A percentile compares a stretch with the other conserved stretches of the same genome.
Evolutionary conservation across 257 asterid genomes (phyloP).

Genomic region (Ehretia macrophylla): DNA sequence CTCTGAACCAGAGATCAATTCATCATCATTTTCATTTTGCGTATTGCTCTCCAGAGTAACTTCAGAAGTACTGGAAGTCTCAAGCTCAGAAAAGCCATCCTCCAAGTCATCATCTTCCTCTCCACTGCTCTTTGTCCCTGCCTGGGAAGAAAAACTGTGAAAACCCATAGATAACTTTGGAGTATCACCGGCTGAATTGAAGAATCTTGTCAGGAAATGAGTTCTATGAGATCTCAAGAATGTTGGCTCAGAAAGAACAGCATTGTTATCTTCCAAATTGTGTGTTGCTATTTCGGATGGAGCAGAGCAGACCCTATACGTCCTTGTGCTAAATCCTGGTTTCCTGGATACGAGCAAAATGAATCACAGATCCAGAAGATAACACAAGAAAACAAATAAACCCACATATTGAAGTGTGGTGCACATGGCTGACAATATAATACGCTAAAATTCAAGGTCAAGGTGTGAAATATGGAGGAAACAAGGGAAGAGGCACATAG

Average conservation of each 20-base stretch:
- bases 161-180: conserved; percentile 22
- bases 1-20: conserved; percentile 37
- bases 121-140: conserved; percentile 46
- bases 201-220: conserved; percentile 26
- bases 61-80: conserved; percentile 24
- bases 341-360: conserved; percentile 33
- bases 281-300: conserved; percentile 32
- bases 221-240: conserved; percentile 20
- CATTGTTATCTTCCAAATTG: conserved; percentile 19
- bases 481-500: too few relatives aligned
- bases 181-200: conserved; percentile 23
- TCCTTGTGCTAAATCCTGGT: conserved; percentile 30
- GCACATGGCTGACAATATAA: not conserved
- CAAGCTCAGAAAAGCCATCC: conserved; percentile 46
- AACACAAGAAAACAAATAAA: not conserved
- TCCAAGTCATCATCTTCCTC: conserved; percentile 32
- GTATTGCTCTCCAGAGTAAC: conserved; percentile 16
- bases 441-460: not conserved
- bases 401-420: not conserved
- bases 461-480: too few relatives aligned
- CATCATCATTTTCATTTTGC: conserved; percentile 32
- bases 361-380: not conserved
- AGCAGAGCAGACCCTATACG: conserved; percentile 25
- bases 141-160: conserved; percentile 45
- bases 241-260: conserved; percentile 24